Evolutionary conservation across 345 rosid species (phyloP).

Genomic region (Dipteronia dyeriana): DNA sequence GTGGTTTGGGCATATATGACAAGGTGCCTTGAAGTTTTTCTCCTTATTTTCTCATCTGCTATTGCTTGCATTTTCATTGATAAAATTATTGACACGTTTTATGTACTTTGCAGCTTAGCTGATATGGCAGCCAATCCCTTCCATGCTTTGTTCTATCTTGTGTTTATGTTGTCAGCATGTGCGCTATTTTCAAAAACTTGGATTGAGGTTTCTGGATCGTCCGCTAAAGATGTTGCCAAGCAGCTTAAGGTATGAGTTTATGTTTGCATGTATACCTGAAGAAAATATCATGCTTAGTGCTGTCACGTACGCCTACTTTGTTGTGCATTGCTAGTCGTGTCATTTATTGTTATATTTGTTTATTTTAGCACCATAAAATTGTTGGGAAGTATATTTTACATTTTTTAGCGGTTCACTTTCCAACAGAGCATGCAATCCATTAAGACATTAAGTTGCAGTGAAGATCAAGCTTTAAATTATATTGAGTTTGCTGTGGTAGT

Average conservation of each 20-base stretch:
- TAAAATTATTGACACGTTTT: neutral
- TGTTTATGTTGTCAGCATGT: constrained; percentile 81
- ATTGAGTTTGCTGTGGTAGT: neutral
- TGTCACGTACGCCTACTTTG: neutral
- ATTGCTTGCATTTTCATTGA: neutral
- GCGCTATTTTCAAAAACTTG: constrained; percentile 89
- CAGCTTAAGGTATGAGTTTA: constrained; percentile 65
- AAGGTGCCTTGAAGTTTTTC: neutral
- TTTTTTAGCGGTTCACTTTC: neutral
- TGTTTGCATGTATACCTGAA: neutral
- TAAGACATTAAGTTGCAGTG: no score
- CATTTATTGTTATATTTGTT: neutral
- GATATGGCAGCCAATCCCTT: constrained; percentile 94
- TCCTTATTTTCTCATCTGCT: neutral
- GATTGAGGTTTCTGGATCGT: constrained; percentile 92
- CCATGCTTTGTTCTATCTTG: constrained; percentile 81
- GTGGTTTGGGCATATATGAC: neutral
- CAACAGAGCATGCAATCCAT: no score
- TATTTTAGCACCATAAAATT: no score
- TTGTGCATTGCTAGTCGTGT: neutral
- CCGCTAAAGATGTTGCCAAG: constrained; percentile 83
- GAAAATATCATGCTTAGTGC: neutral
- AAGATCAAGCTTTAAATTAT: neutral
- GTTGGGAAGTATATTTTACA: neutral
- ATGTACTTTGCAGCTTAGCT: constrained; percentile 60